phyloP scores from a whole-genome alignment of 1,284 basidiomycete genomes.

The Cystobasidium slooffiae region DNA sequence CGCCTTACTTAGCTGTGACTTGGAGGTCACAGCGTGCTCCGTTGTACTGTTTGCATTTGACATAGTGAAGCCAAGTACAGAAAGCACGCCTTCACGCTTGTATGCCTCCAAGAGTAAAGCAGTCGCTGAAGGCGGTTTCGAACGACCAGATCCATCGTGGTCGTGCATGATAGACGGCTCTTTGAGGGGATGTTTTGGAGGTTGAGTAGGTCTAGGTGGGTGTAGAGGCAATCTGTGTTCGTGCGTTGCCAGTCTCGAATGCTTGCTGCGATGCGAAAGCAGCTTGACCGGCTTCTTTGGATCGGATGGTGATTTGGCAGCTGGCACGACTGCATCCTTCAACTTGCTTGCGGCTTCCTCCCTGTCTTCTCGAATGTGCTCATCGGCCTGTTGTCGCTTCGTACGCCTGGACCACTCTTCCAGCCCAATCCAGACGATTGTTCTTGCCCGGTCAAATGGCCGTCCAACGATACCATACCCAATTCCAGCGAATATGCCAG shows the following conservation, averaged over 20 bases:
- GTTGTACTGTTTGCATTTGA: not conserved
- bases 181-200: constrained; percentile 37
- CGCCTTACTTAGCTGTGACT: constrained; percentile 20
- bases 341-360: not conserved
- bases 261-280: constrained; percentile 32
- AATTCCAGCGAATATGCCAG: constrained; percentile 35
- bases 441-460: constrained; percentile 38
- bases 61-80: constrained; percentile 32
- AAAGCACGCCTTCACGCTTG: constrained; percentile 13
- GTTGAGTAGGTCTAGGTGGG: constrained; percentile 28
- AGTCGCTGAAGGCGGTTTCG: constrained; percentile 13
- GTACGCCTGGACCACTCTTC: constrained; percentile 36
- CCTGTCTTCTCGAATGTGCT: not conserved
- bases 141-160: not conserved
- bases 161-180: constrained; percentile 26
- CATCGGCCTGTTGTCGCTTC: constrained; percentile 1
- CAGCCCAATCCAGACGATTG: constrained; percentile 41
- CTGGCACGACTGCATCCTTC: not conserved
- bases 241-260: constrained; percentile 20
- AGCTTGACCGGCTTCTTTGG: constrained; percentile 8
- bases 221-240: constrained; percentile 30
- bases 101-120: constrained; percentile 16
- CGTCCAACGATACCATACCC: constrained; percentile 39
- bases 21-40: constrained; percentile 17
- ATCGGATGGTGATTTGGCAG: not conserved